Evolutionary conservation across 495 filamentous ascomycete species (phyloP).

Genomic region (Glonium stellatum): DNA sequence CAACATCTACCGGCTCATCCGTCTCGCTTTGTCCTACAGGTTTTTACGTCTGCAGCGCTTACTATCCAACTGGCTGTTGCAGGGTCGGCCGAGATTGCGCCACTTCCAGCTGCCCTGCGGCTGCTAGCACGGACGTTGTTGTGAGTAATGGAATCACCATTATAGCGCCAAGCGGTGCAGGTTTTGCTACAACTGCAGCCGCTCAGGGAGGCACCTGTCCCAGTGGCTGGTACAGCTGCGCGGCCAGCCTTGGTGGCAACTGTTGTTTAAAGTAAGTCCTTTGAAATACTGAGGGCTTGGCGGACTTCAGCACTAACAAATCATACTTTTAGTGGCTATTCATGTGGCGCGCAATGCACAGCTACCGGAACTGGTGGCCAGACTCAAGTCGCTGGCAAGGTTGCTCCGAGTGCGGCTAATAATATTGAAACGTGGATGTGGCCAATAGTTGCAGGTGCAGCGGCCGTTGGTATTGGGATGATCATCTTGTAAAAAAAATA

Average conservation of each 20-base stretch:
- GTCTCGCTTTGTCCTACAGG: conserved; percentile 58
- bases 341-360: conserved; percentile 24
- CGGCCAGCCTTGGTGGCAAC: conserved; percentile 20
- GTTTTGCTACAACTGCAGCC: conserved; percentile 11
- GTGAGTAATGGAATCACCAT: conserved; percentile 59
- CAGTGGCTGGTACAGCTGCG: conserved; percentile 24
- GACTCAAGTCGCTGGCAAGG: conserved; percentile 14
- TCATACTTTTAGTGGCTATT: conserved; percentile 5
- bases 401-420: conserved; percentile 14
- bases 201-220: conserved; percentile 18
- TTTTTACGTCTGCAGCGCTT: conserved; percentile 65
- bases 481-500: not conserved
- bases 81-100: conserved; percentile 77
- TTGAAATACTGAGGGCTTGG: not conserved
- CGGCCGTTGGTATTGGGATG: conserved; percentile 3
- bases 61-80: conserved; percentile 69
- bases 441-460: conserved; percentile 1
- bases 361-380: conserved; percentile 11
- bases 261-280: conserved; percentile 16
- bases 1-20: conserved; percentile 34
- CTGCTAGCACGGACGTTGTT: conserved; percentile 49
- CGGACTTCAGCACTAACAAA: not conserved
- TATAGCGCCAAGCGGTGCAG: conserved; percentile 49
- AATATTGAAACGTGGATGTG: conserved; percentile 9
- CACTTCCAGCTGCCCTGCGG: conserved; percentile 47